Base-by-base conservation (phyloP, 2,329 filamentous ascomycete genomes). In the Chaetomiaceae sp. region DNA sequence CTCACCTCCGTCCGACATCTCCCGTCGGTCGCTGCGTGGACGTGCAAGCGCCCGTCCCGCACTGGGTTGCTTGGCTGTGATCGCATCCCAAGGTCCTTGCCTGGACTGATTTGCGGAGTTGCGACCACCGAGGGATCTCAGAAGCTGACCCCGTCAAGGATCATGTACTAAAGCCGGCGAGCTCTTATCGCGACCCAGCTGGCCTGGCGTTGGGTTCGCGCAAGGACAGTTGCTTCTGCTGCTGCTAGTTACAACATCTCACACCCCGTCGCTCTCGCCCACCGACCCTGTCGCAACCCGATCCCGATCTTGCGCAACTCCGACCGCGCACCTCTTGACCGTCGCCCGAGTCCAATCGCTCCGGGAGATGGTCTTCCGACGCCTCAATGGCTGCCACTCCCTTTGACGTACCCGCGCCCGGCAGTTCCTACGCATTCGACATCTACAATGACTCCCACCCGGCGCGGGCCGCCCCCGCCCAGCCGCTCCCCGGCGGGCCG, bases 301-400 rank as follows among this genome's bases (percentile, higher is more conserved):
- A 51, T 34, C 48, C 31, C 37, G 34, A 54, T 37, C 53, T 46
- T 47, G n/a, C 34, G 41, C 49, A 48, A 48, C 31, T 50, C 54
- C 55, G 45, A 38, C 54, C 49, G 7, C 27, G 30, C 17, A 25
- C 34, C 12, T 35, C 25, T 16, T 17, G 25, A 35, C 17, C 13
- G 23, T 38, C 19, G 10, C 25, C 23, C 27, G 16, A 44, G 31
- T 9, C 44, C 55, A 56, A 51, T 57, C 56, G 54, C 58, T 51
- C 60, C 44, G 62, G 64, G 64, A 65, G 55, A 70, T 68, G 65
- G 60, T 58, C 44, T 51, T 58, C 50, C 49, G 59, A 61, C 60
- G 59, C 62, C 64, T 65, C 73, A 73, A 81, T 82, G 77, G 78
- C 75, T 64, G 70, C 72, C 61, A 67, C 71, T 68, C 69, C 73